Evolutionary conservation across 441 rosid species (phyloP).

Genomic region (Croton setiger): DNA sequence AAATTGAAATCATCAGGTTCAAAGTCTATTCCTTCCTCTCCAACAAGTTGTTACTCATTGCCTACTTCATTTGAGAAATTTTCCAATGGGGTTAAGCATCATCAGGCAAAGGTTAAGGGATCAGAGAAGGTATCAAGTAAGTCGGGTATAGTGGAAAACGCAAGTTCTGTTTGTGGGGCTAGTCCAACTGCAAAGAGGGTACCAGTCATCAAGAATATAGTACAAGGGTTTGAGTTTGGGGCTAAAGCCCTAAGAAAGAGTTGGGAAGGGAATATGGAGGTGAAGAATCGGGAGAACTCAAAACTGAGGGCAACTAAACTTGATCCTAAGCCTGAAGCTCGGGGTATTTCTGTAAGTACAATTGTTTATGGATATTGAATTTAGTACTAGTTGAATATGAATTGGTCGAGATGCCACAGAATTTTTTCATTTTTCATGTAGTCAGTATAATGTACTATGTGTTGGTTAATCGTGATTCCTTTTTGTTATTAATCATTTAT

Average conservation of each 20-base stretch:
- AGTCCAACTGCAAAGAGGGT: constrained; percentile 53
- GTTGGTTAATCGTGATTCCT: constrained; percentile 4
- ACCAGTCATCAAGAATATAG: constrained; percentile 57
- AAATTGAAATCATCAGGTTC: constrained; percentile 55
- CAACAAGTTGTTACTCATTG: constrained; percentile 81
- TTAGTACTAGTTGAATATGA: not conserved
- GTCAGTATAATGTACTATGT: not conserved
- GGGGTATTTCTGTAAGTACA: constrained; percentile 61
- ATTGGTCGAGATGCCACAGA: constrained; percentile 7
- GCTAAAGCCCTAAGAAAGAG: constrained; percentile 90
- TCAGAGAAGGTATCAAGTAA: constrained; percentile 48
- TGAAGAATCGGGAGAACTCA: constrained; percentile 50
- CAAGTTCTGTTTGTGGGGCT: constrained; percentile 40
- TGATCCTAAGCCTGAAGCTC: constrained; percentile 49
- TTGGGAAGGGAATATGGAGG: constrained; percentile 91
- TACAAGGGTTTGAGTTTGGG: constrained; percentile 76
- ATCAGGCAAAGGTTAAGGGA: constrained; percentile 58
- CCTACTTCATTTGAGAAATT: constrained; percentile 87
- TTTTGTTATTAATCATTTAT: constrained; percentile 4
- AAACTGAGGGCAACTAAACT: constrained; percentile 41
- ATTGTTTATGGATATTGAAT: constrained; percentile 3
- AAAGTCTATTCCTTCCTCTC: constrained; percentile 79
- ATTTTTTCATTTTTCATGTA: not conserved
- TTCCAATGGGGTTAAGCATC: constrained; percentile 75
- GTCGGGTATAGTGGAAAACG: constrained; percentile 45